A percentile compares a stretch with the other conserved stretches of the same genome.
phyloP scores from a whole-genome alignment of 257 asterid species.

The Coffea eugenioides region DNA sequence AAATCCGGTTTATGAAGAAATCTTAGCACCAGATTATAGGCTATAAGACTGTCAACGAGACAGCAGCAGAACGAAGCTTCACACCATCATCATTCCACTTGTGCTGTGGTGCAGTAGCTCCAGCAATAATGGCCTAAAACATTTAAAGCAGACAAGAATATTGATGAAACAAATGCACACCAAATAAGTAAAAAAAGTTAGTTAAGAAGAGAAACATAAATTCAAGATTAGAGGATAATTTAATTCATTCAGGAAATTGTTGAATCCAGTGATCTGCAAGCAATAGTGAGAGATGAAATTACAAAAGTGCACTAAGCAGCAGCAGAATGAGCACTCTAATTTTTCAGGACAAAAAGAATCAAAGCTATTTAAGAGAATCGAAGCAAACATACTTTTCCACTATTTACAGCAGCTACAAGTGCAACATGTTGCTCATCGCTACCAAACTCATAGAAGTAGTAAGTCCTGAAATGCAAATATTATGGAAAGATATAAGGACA shows the following conservation, averaged over 20 bases:
- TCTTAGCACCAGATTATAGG: conserved; percentile 10
- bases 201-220: not conserved
- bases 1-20: not conserved
- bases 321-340: not conserved
- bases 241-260: not conserved
- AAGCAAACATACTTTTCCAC: conserved; percentile 71
- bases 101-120: conserved; percentile 75
- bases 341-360: not conserved
- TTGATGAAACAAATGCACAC: not conserved
- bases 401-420: conserved; percentile 75
- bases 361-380: not conserved
- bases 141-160: not conserved
- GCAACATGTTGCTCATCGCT: conserved; percentile 63
- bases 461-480: conserved; percentile 58
- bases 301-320: not conserved
- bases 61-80: conserved; percentile 88
- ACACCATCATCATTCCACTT: conserved; percentile 76
- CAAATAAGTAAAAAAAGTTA: not conserved
- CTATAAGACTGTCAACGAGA: conserved; percentile 56
- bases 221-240: not conserved
- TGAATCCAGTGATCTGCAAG: not conserved
- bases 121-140: conserved; percentile 69
- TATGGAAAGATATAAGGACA: conserved; percentile 4
- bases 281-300: not conserved
- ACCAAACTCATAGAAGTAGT: conserved; percentile 86